Evolutionary conservation across 352 stramenopile species (phyloP), one percentile per base, ranked within the genome.

Genomic region (Pythium aristosporum): DNA sequence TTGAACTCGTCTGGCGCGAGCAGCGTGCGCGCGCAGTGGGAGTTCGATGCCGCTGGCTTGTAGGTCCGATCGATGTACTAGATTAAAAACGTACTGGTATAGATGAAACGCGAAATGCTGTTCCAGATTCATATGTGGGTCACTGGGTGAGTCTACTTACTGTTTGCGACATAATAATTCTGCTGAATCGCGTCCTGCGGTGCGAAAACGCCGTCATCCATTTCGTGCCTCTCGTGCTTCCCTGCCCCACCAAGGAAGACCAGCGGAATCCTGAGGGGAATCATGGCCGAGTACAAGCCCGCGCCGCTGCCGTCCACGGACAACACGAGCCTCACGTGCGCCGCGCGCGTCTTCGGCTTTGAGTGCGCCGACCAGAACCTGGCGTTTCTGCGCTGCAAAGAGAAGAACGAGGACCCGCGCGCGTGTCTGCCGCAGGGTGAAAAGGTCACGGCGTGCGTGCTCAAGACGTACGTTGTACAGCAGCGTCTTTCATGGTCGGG

Each of bases 321-420:
- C 78, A 94, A 92, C 77, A 94, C 87, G 56, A 93, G 86, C 65
- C 83, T 96, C 71, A 89, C 80, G 72, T 92, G 85, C 70, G 85
- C 88, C 23, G 86, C 86, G 61, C 84, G 83, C 44, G 87, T 92
- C 57, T 79, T 96, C 68, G 80, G 77, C 57, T 84, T 85, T 65
- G 85, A 95, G 66, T 96, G 88, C 63, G 82, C 86, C 18, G 82
- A 92, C 60, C 69, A 73, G 62, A 96, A 96, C 76, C 74, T 92
- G 41, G 80, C 73, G 51, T 96, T 96, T 67, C 74, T 96, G 72
- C 78, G 85, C 65, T 96, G 88, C 79, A 96, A 96, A 72, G 77
- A 89, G 70, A 78, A 83, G 37, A 73, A 94, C 71, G 72, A 83
- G 61, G 83, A 96, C 77, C 88, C 88, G 53, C 76, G 77, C 56